Conservation (phyloP, 2,329 filamentous ascomycete genomes). For the Fusarium sarcochroum region DNA sequence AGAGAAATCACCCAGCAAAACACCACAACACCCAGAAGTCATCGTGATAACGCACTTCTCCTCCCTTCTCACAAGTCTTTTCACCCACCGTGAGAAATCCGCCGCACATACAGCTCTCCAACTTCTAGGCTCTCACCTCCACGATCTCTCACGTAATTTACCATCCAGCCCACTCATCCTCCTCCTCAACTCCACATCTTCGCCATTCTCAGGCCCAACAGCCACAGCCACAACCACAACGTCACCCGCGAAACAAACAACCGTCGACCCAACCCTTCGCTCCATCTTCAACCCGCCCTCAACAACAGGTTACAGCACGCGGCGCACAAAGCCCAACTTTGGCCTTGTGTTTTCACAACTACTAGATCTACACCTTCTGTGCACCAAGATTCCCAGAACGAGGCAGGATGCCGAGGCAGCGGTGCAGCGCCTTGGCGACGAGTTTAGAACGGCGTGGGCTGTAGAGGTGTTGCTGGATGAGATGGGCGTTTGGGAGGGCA, state of each 20-base stretch:
- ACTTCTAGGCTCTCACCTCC: conserved; percentile 63
- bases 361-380: conserved; percentile 68
- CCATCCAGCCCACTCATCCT: conserved; percentile 63
- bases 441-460: conserved; percentile 56
- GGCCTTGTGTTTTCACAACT: conserved; percentile 69
- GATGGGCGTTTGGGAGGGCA: conserved; percentile 60
- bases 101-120: conserved; percentile 65
- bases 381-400: conserved; percentile 60
- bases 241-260: conserved; percentile 17
- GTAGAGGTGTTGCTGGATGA: conserved; percentile 68
- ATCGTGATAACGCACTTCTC: conserved; percentile 70
- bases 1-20: conserved; percentile 7
- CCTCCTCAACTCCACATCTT: conserved; percentile 66
- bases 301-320: conserved; percentile 30
- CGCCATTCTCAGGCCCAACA: conserved; percentile 15
- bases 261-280: conserved; percentile 61
- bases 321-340: conserved; percentile 64
- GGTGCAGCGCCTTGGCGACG: conserved; percentile 5
- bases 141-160: conserved; percentile 59
- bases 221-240: conserved; percentile 1
- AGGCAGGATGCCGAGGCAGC: conserved; percentile 56
- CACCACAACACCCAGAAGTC: conserved; percentile 52
- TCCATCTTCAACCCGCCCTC: conserved; percentile 63
- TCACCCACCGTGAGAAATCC: conserved; percentile 62
- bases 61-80: conserved; percentile 65